Conservation (phyloP, 164 flowering plant species). For the Vitis riparia region DNA sequence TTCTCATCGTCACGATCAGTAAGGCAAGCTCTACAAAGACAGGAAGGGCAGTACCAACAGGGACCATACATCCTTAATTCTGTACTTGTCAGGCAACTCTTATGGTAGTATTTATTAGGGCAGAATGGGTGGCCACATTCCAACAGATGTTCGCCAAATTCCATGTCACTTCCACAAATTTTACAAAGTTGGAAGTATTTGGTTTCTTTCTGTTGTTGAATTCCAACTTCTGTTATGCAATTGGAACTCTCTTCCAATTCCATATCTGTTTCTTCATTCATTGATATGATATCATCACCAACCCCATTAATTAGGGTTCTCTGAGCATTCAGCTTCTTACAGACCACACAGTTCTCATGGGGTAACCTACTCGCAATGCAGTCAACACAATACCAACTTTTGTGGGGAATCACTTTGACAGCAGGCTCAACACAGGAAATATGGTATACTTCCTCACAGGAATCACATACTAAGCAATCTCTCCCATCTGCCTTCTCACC, state of each 20-base stretch:
- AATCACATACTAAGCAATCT: slow-evolving; percentile 72
- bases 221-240: slow-evolving; percentile 21
- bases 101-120: slow-evolving; percentile 58
- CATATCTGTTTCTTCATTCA: slow-evolving; percentile 18
- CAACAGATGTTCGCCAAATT: slow-evolving; percentile 29
- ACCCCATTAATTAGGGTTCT: slow-evolving; percentile 16
- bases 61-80: slow-evolving; percentile 46
- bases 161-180: slow-evolving; percentile 43
- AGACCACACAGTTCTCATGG: slow-evolving; percentile 73
- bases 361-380: slow-evolving; percentile 51
- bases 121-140: slow-evolving; percentile 60
- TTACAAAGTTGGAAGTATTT: slow-evolving; percentile 35
- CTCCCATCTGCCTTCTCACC: slow-evolving; percentile 51
- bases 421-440: slow-evolving; percentile 67
- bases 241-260: slow-evolving; percentile 44
- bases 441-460: slow-evolving; percentile 83
- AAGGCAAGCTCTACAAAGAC: slow-evolving; percentile 82
- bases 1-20: slow-evolving; percentile 67
- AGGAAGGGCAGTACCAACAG: slow-evolving; percentile 91
- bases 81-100: slow-evolving; percentile 52
- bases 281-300: slow-evolving; percentile 3
- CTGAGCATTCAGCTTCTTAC: slow-evolving; percentile 50
- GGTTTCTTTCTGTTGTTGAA: slow-evolving; percentile 9
- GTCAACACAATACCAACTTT: slow-evolving; percentile 68
- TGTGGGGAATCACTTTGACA: slow-evolving; percentile 49